Conservation (phyloP, 163 green algal species). For the Chlamydomonas reinhardtii region DNA sequence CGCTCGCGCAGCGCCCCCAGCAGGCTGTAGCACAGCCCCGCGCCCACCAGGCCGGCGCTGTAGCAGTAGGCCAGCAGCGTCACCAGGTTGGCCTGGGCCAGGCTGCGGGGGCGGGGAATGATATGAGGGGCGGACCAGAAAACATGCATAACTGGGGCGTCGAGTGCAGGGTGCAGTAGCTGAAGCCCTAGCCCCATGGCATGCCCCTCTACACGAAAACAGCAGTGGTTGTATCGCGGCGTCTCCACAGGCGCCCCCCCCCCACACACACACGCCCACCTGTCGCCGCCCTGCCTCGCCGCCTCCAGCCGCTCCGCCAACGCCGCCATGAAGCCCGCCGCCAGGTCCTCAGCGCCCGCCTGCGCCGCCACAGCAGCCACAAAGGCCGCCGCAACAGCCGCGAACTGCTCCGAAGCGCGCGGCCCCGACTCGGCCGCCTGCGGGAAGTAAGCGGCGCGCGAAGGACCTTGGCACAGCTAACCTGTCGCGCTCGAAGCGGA, state of each 20-base stretch:
- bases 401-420: constrained; percentile 82
- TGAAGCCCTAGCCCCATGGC: too few relatives aligned
- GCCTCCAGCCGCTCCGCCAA: constrained; percentile 61
- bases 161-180: too few relatives aligned
- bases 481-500: too few relatives aligned
- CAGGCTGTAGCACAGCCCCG: constrained; percentile 66
- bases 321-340: constrained; percentile 65
- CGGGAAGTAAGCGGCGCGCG: too few relatives aligned
- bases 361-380: constrained; percentile 75
- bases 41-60: constrained; percentile 59
- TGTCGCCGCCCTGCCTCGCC: constrained; percentile 41
- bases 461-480: too few relatives aligned
- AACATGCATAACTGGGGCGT: too few relatives aligned
- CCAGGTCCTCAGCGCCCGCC: constrained; percentile 64
- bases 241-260: too few relatives aligned
- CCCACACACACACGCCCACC: not conserved
- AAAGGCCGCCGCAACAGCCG: constrained; percentile 77
- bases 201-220: too few relatives aligned
- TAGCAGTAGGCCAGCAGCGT: constrained; percentile 71
- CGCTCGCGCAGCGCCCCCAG: constrained; percentile 65
- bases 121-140: too few relatives aligned
- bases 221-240: too few relatives aligned
- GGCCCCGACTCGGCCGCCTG: constrained; percentile 80
- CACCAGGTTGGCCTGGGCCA: constrained; percentile 50
- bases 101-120: not conserved